Evolutionary conservation across 2,329 filamentous ascomycete species (phyloP).

Genomic region (Pezicula carpinea): DNA sequence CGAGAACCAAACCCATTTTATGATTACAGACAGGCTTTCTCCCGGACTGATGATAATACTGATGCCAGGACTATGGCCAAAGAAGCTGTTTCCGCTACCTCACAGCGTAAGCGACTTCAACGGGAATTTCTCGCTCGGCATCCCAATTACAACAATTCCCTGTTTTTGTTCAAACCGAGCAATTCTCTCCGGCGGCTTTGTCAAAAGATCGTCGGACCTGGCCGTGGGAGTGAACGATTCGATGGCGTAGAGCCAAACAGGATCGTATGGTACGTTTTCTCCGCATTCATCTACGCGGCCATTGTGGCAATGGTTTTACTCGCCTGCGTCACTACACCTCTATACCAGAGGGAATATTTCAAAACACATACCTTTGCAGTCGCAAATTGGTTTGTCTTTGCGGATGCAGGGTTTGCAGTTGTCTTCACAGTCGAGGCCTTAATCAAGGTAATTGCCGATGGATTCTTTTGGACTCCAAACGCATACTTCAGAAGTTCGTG

Average conservation of each 20-base stretch:
- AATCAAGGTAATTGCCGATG: constrained; percentile 93
- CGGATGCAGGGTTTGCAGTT: constrained; percentile 82
- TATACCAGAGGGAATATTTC: constrained; percentile 90
- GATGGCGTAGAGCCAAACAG: constrained; percentile 88
- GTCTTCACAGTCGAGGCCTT: constrained; percentile 81
- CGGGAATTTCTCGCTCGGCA: constrained; percentile 84
- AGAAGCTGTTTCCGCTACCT: constrained; percentile 79
- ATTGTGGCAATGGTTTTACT: constrained; percentile 98
- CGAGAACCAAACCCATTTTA: constrained; percentile 94
- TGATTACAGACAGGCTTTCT: constrained; percentile 65
- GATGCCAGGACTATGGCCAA: constrained; percentile 86
- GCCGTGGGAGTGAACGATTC: constrained; percentile 78
- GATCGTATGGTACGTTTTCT: constrained; percentile 87
- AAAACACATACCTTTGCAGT: constrained; percentile 51
- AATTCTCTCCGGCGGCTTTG: constrained; percentile 79
- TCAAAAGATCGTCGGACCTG: constrained; percentile 86
- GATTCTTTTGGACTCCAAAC: constrained; percentile 94
- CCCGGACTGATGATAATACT: constrained; percentile 66
- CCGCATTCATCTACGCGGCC: constrained; percentile 85
- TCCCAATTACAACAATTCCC: constrained; percentile 85
- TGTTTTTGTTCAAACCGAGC: constrained; percentile 78
- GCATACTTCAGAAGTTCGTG: constrained; percentile 95
- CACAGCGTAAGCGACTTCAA: constrained; percentile 80
- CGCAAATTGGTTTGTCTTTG: constrained; percentile 91
- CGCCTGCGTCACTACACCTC: constrained; percentile 87